Percentiles rank a stretch among this genome's conserved stretches.
phyloP scores from a whole-genome alignment of 805 yeast species.

The Candida patagonica region DNA sequence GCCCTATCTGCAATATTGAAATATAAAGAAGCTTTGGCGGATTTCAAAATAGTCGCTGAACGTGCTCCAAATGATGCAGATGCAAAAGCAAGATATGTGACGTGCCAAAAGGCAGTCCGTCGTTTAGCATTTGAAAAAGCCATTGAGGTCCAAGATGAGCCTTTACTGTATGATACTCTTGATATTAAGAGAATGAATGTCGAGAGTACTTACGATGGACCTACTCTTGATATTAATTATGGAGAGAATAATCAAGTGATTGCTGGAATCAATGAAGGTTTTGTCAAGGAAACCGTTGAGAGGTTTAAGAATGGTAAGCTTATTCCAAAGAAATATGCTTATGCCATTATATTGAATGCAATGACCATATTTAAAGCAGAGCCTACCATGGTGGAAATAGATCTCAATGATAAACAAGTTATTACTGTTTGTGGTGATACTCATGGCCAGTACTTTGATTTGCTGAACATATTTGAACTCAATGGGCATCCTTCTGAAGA shows the following conservation, averaged over 20 bases:
- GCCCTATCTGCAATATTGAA: slow-evolving; percentile 68
- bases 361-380: slow-evolving; percentile 56
- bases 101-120: slow-evolving; percentile 57
- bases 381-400: slow-evolving; percentile 66
- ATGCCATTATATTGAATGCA: slow-evolving; percentile 69
- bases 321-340: slow-evolving; percentile 74
- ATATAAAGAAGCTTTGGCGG: slow-evolving; percentile 63
- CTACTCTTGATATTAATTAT: slow-evolving; percentile 36
- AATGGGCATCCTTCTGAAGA: slow-evolving; percentile 61
- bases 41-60: slow-evolving; percentile 53
- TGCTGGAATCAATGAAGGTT: slow-evolving; percentile 41
- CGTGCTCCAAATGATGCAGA: slow-evolving; percentile 59
- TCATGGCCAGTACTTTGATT: slow-evolving; percentile 93
- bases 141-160: slow-evolving; percentile 61
- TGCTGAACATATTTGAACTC: slow-evolving; percentile 62
- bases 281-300: slow-evolving; percentile 56
- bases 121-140: slow-evolving; percentile 78
- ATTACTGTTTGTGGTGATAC: slow-evolving; percentile 95
- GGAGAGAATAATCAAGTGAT: slow-evolving; percentile 25
- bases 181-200: slow-evolving; percentile 30
- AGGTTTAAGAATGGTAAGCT: slow-evolving; percentile 65
- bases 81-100: slow-evolving; percentile 53
- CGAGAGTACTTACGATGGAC: slow-evolving; percentile 56
- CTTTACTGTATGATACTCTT: slow-evolving; percentile 36
- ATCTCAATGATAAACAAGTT: slow-evolving; percentile 24